Conservation (phyloP, 768 basidiomycete species). For the Mycena polygramma region DNA sequence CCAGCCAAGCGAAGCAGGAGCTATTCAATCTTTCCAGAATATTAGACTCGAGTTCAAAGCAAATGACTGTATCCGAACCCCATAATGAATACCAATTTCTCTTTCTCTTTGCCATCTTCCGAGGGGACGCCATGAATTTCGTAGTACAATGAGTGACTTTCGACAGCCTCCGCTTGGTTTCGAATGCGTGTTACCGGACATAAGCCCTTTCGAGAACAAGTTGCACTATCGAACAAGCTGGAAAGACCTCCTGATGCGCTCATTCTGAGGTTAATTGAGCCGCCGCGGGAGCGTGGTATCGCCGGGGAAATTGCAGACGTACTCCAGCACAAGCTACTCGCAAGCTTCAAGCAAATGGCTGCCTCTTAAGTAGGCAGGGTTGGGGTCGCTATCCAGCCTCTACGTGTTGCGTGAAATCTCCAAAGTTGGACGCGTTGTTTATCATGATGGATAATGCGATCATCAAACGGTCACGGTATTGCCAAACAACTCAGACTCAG, state of each 20-base stretch:
- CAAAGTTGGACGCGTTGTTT: too few relatives aligned
- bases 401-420: too few relatives aligned
- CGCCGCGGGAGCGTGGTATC: too few relatives aligned
- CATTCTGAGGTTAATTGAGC: not conserved
- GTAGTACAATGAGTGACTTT: constrained; percentile 83
- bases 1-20: constrained; percentile 72
- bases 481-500: not conserved
- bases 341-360: too few relatives aligned
- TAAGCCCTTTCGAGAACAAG: constrained; percentile 76
- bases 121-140: constrained; percentile 72
- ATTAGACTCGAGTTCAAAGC: constrained; percentile 29
- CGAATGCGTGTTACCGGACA: constrained; percentile 66
- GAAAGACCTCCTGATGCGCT: not conserved
- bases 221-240: constrained; percentile 68
- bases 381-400: too few relatives aligned
- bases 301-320: not conserved
- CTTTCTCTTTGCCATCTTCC: constrained; percentile 65
- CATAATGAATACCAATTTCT: constrained; percentile 76
- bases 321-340: too few relatives aligned
- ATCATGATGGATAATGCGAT: too few relatives aligned
- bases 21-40: constrained; percentile 64
- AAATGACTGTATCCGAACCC: constrained; percentile 43
- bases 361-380: too few relatives aligned
- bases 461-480: not conserved
- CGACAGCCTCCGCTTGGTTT: constrained; percentile 58